phyloP scores from a whole-genome alignment of 306 rosid species.

The Glycyrrhiza uralensis region DNA sequence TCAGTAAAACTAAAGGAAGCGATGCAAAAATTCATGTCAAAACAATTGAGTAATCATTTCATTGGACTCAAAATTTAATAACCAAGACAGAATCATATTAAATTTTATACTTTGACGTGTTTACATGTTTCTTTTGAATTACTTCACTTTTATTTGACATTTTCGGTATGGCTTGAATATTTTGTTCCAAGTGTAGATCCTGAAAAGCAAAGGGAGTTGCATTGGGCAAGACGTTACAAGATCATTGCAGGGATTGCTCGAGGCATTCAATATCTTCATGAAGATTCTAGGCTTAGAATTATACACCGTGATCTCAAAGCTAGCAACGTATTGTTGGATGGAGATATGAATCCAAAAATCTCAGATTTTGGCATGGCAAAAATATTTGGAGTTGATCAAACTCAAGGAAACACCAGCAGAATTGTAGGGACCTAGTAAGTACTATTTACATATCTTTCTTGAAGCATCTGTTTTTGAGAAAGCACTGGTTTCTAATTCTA shows the following conservation, averaged over 20 bases:
- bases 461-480: background rate
- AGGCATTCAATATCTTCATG: conserved; percentile 56
- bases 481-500: background rate
- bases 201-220: conserved; percentile 26
- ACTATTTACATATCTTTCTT: background rate
- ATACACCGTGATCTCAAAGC: conserved; percentile 63
- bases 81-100: background rate
- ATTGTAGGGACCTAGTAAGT: conserved; percentile 59
- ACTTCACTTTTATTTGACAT: background rate
- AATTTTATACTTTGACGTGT: background rate
- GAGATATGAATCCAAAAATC: conserved; percentile 47
- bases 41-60: background rate
- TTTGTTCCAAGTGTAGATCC: conserved; percentile 20
- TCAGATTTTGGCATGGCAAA: conserved; percentile 60
- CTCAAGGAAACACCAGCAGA: conserved; percentile 30
- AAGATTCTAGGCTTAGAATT: conserved; percentile 49
- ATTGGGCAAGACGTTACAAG: conserved; percentile 40
- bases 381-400: conserved; percentile 33
- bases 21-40: background rate
- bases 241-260: conserved; percentile 45
- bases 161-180: background rate
- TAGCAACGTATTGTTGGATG: conserved; percentile 45
- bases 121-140: background rate
- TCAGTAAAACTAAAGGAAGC: background rate
- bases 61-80: background rate